phyloP scores from a whole-genome alignment of 192 early-diverging fungal genomes.

The Backusella tarrabulga region DNA sequence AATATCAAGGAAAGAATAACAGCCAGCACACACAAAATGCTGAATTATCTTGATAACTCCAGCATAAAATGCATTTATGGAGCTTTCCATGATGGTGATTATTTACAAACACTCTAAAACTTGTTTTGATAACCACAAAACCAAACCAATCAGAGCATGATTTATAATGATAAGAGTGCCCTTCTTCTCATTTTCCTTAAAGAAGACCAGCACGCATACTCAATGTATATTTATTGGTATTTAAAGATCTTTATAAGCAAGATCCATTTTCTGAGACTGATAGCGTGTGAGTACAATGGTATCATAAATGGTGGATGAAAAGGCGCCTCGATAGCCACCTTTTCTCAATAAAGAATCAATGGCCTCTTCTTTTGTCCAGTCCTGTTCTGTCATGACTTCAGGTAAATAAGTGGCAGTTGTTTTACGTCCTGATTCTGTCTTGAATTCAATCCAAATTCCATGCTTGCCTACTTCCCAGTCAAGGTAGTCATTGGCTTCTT shows the following conservation, averaged over 20 bases:
- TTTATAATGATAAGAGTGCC: not conserved
- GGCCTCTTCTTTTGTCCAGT: constrained; percentile 83
- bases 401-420: constrained; percentile 89
- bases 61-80: not conserved
- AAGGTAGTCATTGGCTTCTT: constrained; percentile 62
- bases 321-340: constrained; percentile 67
- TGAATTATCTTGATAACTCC: not conserved
- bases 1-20: not conserved
- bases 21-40: not conserved
- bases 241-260: not conserved
- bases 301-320: constrained; percentile 58
- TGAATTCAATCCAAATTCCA: constrained; percentile 94
- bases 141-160: not conserved
- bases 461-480: constrained; percentile 94
- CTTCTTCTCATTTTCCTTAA: not conserved
- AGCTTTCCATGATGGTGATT: not conserved
- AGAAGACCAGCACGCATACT: too few species aligned
- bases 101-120: not conserved
- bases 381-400: constrained; percentile 85
- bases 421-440: constrained; percentile 43
- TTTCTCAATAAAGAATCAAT: constrained; percentile 88
- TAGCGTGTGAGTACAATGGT: constrained; percentile 81
- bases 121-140: too few species aligned
- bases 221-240: not conserved
- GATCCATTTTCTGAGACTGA: constrained; percentile 67